Evolutionary conservation across 768 basidiomycete species (phyloP).

Genomic region (Suillus placidus): DNA sequence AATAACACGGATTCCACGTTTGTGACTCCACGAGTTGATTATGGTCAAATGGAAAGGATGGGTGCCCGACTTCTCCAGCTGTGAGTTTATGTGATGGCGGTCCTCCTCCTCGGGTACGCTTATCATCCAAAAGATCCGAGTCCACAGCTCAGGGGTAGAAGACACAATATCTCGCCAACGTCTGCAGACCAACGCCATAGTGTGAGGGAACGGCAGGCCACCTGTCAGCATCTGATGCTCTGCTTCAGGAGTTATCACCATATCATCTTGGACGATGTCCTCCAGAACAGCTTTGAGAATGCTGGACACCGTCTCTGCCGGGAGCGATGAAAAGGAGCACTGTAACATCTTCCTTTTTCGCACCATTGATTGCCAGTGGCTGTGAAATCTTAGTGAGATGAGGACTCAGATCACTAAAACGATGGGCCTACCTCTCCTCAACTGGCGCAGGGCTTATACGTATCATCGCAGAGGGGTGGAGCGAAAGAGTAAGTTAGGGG

Average conservation of each 20-base stretch:
- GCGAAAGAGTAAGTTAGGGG: neutral
- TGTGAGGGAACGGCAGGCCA: neutral
- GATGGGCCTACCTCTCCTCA: neutral
- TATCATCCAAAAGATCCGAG: neutral
- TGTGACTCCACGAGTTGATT: neutral
- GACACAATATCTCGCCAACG: neutral
- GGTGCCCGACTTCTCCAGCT: neutral
- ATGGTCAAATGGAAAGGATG: conserved; percentile 2
- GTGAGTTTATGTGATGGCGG: neutral
- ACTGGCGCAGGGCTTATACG: neutral
- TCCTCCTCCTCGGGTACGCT: neutral
- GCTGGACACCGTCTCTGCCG: neutral
- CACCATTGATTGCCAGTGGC: neutral
- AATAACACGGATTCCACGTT: neutral
- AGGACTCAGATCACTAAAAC: neutral
- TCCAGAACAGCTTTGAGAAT: neutral
- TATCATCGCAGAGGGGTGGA: neutral
- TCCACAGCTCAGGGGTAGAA: conserved; percentile 3
- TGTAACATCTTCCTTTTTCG: neutral
- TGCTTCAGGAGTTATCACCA: neutral
- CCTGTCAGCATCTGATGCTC: neutral
- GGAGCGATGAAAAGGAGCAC: neutral
- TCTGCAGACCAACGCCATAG: neutral
- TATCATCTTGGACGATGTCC: neutral
- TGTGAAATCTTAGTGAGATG: neutral